Evolutionary conservation across 2,329 filamentous ascomycete species (phyloP).

Genomic region (Colletotrichum sp.): DNA sequence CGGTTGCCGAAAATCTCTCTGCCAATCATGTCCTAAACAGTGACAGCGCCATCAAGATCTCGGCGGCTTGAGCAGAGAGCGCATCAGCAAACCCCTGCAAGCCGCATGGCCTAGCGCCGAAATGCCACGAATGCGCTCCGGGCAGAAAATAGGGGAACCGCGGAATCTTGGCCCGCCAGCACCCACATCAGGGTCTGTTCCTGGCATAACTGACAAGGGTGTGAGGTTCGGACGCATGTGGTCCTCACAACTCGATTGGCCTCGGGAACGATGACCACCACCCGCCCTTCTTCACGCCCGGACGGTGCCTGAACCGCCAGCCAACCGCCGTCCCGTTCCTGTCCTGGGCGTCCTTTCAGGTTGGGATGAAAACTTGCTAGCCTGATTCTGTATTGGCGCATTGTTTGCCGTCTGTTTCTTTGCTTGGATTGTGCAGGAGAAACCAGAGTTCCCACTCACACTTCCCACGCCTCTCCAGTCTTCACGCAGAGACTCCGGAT

Average conservation of each 20-base stretch:
- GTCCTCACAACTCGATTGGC: not conserved
- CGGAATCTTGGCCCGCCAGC: not conserved
- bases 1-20: conserved; percentile 1
- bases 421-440: not conserved
- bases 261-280: not conserved
- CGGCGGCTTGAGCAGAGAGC: not conserved
- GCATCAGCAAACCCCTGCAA: not conserved
- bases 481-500: not conserved
- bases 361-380: not conserved
- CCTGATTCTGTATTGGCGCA: not conserved
- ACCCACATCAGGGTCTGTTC: not conserved
- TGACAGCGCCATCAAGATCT: conserved; percentile 20
- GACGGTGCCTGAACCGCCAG: conserved; percentile 6
- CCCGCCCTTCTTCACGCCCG: not conserved
- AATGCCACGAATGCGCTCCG: not conserved
- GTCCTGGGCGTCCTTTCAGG: not conserved
- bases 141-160: not conserved
- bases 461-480: not conserved
- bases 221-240: not conserved
- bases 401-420: not conserved
- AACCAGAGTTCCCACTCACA: not conserved
- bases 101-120: conserved; percentile 9
- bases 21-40: conserved; percentile 7
- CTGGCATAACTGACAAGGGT: not conserved
- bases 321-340: conserved; percentile 15